phyloP scores from a whole-genome alignment of 306 rosid species.

The Canavalia gladiata region DNA sequence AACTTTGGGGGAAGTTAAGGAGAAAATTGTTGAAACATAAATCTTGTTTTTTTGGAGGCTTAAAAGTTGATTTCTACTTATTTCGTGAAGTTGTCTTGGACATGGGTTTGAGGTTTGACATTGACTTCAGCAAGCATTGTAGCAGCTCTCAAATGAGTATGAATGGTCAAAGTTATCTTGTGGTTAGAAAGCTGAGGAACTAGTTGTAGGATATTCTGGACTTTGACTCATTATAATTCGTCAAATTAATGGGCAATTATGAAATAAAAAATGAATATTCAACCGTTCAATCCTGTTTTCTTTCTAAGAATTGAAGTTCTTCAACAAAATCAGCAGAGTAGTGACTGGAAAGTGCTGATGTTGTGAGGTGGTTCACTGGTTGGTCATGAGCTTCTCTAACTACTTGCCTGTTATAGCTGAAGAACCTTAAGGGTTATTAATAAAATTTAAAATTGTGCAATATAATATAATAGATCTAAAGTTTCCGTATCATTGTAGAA shows the following conservation, averaged over 20 bases:
- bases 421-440: background rate
- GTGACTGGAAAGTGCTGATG: constrained; percentile 15
- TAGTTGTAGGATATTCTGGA: background rate
- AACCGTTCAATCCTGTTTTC: background rate
- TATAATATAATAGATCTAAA: background rate
- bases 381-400: background rate
- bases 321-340: constrained; percentile 28
- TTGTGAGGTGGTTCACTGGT: constrained; percentile 6
- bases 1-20: background rate
- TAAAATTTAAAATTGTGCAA: background rate
- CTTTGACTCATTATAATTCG: background rate
- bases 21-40: background rate
- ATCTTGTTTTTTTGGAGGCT: background rate
- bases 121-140: background rate
- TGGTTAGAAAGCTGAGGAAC: background rate
- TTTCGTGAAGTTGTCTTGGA: background rate
- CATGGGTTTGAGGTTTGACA: background rate
- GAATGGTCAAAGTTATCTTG: background rate
- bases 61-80: background rate
- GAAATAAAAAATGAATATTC: background rate
- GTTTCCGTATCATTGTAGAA: background rate
- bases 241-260: constrained; percentile 13
- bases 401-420: constrained; percentile 6
- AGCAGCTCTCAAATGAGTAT: background rate
- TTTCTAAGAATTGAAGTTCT: background rate